Conservation (phyloP, 805 yeast species). For the Pichia membranifaciens region DNA sequence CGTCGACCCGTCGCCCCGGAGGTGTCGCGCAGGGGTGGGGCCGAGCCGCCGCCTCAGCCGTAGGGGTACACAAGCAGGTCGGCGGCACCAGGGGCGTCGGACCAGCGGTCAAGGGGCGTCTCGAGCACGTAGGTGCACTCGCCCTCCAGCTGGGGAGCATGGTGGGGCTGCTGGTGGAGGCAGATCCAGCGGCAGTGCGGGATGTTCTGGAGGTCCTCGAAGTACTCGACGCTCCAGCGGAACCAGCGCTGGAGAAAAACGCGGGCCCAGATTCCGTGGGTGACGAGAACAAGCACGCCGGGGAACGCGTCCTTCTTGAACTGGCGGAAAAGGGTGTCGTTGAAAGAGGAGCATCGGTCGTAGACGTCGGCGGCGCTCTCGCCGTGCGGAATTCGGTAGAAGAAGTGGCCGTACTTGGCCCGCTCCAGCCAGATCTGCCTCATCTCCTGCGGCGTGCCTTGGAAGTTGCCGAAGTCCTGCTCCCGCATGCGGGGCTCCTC, state of each 20-base stretch:
- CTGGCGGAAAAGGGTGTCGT: conserved; percentile 79
- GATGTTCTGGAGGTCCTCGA: conserved; percentile 75
- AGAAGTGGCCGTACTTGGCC: conserved; percentile 82
- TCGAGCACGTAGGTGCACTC: conserved; percentile 21
- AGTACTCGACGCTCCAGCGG: conserved; percentile 86
- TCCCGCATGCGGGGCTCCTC: conserved; percentile 93
- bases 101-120: conserved; percentile 6
- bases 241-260: conserved; percentile 94
- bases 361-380: conserved; percentile 96
- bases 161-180: background rate
- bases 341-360: conserved; percentile 85
- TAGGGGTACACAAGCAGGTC: background rate
- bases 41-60: background rate
- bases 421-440: conserved; percentile 76
- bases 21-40: no score
- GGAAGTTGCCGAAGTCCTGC: conserved; percentile 94
- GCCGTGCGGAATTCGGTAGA: conserved; percentile 87
- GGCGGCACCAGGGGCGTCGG: no score
- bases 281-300: conserved; percentile 74
- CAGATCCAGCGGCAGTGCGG: conserved; percentile 77
- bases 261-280: conserved; percentile 92
- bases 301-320: conserved; percentile 68
- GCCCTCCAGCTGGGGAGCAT: conserved; percentile 10
- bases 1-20: no score
- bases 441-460: conserved; percentile 71